Evolutionary conservation across 371 early-diverging fungal genomes (phyloP), one percentile per base, ranked within the genome.

Genomic region (Syncephalis plumigaleata): DNA sequence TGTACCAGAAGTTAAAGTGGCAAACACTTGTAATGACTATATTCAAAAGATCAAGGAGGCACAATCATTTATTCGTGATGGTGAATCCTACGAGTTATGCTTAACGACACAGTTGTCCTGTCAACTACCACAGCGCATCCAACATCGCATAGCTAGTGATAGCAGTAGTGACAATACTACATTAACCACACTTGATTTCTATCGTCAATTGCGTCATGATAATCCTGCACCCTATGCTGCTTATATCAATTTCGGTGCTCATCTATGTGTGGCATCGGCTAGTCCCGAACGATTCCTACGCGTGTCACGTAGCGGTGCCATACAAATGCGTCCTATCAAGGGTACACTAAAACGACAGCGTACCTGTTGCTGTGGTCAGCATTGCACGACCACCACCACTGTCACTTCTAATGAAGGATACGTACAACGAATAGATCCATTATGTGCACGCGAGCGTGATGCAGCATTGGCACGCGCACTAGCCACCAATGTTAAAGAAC

Each of bases 271-370:
- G 3, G 51, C 73, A 8, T 68, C 75, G 9, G 82, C 86, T 2
- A 79, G 80, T 9, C 97, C 97, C 3, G 97, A 96, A 59, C 68
- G 87, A 9, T 96, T 94, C 56, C 46, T 93, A 18, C 61, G 70
- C 42, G 63, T 82, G 0, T 60, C 61, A 3, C 49, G 45, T 8
- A 64, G 63, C 7, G 68, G 79, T 4, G 55, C 62, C 13, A 72
- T 84, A 3, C 84, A 81, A 52, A 91, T 92, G 94, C 91, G 89
- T 53, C 97, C 97, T 0, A 94, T 94, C 63, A 96, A 96, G 57
- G 97, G 95, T 0, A 94, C 97, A 0, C 61, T 80, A 1, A 52
- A 55, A 17, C 36, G 45, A 9, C 54, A 38, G 8, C 17, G n/a
- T 0, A 17, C 42, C 11, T 63, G 67, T 48, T 77, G 79, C 46